Evolutionary conservation across 2,329 filamentous ascomycete genomes (phyloP).

Genomic region (Lasiodiplodia sp.): DNA sequence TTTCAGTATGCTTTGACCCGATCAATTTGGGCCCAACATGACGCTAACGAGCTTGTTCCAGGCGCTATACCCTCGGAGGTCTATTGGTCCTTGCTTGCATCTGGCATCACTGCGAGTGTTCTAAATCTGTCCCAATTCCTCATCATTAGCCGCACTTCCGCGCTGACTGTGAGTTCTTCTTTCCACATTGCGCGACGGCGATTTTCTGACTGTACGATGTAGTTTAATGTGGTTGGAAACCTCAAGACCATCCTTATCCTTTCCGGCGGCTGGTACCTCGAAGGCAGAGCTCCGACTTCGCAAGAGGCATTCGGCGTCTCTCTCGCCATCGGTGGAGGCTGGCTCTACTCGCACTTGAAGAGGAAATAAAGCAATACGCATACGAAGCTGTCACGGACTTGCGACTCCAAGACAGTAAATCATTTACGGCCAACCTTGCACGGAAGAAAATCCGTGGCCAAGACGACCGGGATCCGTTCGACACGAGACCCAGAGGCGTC

Average conservation of each 20-base stretch:
- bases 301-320: conserved; percentile 53
- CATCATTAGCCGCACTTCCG: conserved; percentile 50
- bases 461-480: not conserved
- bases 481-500: not conserved
- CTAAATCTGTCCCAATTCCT: conserved; percentile 53
- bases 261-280: conserved; percentile 55
- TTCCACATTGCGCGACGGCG: conserved; percentile 5
- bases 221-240: conserved; percentile 51
- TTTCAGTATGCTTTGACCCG: conserved; percentile 34
- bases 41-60: conserved; percentile 10
- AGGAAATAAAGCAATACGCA: conserved; percentile 14
- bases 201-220: not conserved
- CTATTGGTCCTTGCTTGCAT: conserved; percentile 49
- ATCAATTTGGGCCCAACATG: not conserved
- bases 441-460: not conserved
- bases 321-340: conserved; percentile 54
- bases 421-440: not conserved
- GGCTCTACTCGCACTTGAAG: conserved; percentile 53
- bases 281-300: conserved; percentile 50
- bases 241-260: conserved; percentile 57
- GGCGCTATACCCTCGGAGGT: conserved; percentile 48
- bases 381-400: not conserved
- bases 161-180: conserved; percentile 38
- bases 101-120: conserved; percentile 52
- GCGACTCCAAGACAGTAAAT: not conserved